A percentile compares a stretch with the other conserved stretches of the same genome.
Conservation (phyloP, 177 flowering plant genomes). For the Vitis hybrid region DNA sequence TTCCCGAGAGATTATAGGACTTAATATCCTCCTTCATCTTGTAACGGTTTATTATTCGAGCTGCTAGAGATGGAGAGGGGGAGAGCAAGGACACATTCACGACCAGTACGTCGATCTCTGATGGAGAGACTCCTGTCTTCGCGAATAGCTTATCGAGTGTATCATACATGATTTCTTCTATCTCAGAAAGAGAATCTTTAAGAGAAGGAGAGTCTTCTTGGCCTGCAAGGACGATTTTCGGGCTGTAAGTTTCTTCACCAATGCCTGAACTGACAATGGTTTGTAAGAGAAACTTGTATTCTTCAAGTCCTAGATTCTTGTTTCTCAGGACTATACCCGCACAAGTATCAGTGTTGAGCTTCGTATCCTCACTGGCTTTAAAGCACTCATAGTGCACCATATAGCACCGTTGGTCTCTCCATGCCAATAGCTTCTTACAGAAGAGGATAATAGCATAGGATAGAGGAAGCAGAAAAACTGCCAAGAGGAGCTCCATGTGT, state of each 20-base stretch:
- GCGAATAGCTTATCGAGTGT: conserved; percentile 43
- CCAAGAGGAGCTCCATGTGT: conserved; percentile 20
- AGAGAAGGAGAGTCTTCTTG: conserved; percentile 32
- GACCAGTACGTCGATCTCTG: conserved; percentile 47
- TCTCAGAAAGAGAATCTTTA: conserved; percentile 26
- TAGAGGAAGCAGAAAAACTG: conserved; percentile 11
- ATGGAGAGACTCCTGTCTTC: conserved; percentile 34
- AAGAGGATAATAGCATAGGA: conserved; percentile 12
- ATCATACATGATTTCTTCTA: conserved; percentile 42
- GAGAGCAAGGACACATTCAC: conserved; percentile 53
- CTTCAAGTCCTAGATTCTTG: conserved; percentile 35
- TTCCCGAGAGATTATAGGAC: conserved; percentile 45
- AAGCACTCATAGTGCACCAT: conserved; percentile 45
- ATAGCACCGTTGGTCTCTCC: conserved; percentile 35
- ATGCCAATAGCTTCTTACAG: conserved; percentile 5
- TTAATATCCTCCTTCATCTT: conserved; percentile 42
- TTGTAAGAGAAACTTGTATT: conserved; percentile 39
- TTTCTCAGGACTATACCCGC: conserved; percentile 29
- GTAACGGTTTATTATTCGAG: conserved; percentile 42
- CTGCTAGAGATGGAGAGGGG: conserved; percentile 33
- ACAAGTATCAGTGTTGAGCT: conserved; percentile 29
- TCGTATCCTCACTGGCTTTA: conserved; percentile 30
- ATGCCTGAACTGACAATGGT: conserved; percentile 48
- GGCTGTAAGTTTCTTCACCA: conserved; percentile 54
- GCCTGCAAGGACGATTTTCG: conserved; percentile 36